A percentile compares a stretch with the other conserved stretches of the same genome.
phyloP scores from a whole-genome alignment of 306 rosid genomes.

The Rubus parviflorus region DNA sequence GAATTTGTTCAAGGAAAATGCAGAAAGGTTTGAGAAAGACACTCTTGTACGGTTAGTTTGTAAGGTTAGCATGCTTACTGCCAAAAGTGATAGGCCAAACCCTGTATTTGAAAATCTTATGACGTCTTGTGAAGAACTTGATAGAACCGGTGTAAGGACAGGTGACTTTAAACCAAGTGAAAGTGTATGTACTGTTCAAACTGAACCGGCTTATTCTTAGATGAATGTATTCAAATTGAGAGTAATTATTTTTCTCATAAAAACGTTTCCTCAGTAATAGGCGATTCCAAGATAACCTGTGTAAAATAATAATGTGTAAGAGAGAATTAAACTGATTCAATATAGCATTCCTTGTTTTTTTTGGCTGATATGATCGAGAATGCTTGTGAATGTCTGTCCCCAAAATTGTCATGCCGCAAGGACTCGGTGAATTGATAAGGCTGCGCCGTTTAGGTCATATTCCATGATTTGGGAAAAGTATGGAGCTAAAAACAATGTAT shows the following conservation, averaged over 20 bases:
- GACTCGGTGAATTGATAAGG: too few relatives aligned
- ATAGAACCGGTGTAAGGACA: slow-evolving; percentile 22
- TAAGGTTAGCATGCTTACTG: slow-evolving; percentile 39
- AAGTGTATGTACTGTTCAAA: slow-evolving; percentile 25
- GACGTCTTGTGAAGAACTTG: slow-evolving; percentile 53
- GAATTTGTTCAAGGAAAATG: slow-evolving; percentile 53
- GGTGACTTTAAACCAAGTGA: slow-evolving; percentile 29
- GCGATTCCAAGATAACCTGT: neutral
- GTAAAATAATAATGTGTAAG: too few relatives aligned
- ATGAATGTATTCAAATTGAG: neutral
- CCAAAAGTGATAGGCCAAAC: slow-evolving; percentile 37
- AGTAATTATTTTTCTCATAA: neutral
- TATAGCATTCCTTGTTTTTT: too few relatives aligned
- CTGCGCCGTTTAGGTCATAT: too few relatives aligned
- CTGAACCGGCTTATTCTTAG: slow-evolving; percentile 26
- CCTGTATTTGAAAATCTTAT: slow-evolving; percentile 50
- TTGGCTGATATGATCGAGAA: too few relatives aligned
- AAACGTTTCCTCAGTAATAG: neutral
- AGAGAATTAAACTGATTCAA: too few relatives aligned
- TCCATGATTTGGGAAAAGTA: too few relatives aligned
- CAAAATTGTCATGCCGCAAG: too few relatives aligned
- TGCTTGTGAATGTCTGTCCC: too few relatives aligned
- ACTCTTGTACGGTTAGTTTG: slow-evolving; percentile 48
- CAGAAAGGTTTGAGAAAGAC: slow-evolving; percentile 47
- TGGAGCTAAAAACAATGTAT: too few relatives aligned